Conservation (phyloP, 2,329 filamentous ascomycete species). For the Fusarium sp. region DNA sequence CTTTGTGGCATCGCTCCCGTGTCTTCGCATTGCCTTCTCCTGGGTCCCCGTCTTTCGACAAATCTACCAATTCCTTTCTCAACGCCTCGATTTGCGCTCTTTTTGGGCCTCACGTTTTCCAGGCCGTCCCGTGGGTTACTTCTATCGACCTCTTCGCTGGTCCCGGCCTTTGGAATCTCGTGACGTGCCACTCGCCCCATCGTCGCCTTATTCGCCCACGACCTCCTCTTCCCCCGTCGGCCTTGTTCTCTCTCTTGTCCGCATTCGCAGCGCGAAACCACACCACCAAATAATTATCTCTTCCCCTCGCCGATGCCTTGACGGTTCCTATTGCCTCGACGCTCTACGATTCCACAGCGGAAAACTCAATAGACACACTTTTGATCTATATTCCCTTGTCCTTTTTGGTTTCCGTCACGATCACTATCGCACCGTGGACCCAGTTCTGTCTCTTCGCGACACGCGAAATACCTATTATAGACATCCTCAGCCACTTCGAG, state of each 20-base stretch:
- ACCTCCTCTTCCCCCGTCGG: constrained; percentile 28
- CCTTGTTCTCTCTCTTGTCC: constrained; percentile 35
- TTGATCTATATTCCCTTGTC: constrained; percentile 18
- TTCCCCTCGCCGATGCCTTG: constrained; percentile 42
- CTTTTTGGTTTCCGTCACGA: constrained; percentile 22
- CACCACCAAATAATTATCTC: constrained; percentile 33
- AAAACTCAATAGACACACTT: not conserved
- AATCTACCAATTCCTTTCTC: constrained; percentile 32
- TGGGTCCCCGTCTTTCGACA: constrained; percentile 28
- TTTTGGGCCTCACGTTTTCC: constrained; percentile 30
- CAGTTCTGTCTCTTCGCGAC: constrained; percentile 42
- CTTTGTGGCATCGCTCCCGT: constrained; percentile 38
- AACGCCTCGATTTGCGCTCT: constrained; percentile 34
- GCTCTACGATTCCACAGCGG: constrained; percentile 29
- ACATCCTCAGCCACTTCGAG: constrained; percentile 23
- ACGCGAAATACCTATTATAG: constrained; percentile 41
- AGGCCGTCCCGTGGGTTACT: constrained; percentile 27
- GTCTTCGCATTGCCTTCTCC: constrained; percentile 43
- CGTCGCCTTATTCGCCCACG: constrained; percentile 41
- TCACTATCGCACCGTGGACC: constrained; percentile 37
- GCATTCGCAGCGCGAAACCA: constrained; percentile 43
- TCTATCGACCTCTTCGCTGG: constrained; percentile 28
- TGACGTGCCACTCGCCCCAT: constrained; percentile 44
- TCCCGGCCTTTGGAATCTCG: constrained; percentile 35
- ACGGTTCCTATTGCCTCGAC: constrained; percentile 32